Evolutionary conservation across 164 flowering plant species (phyloP).

Genomic region (Umbilicus rupestris): DNA sequence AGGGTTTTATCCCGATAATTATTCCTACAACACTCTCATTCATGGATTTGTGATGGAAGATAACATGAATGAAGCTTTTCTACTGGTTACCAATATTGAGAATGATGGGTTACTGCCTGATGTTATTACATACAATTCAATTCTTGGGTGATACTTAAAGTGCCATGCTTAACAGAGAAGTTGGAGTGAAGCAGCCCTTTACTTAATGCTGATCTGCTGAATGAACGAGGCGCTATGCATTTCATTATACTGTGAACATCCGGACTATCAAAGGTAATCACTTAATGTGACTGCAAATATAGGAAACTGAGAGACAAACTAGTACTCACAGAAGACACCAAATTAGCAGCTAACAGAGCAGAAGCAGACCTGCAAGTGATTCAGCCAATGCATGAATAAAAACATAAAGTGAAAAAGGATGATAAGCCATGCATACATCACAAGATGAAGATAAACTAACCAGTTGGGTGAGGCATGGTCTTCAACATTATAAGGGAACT

Average conservation of each 20-base stretch:
- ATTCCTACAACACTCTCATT: slow-evolving; percentile 70
- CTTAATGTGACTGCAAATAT: slow-evolving; percentile 23
- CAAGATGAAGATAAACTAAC: slow-evolving; percentile 28
- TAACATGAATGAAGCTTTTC: too few species aligned
- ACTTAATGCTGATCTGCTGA: slow-evolving; percentile 51
- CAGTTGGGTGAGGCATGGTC: slow-evolving; percentile 61
- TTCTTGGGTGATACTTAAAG: too few species aligned
- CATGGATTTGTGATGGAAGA: slow-evolving; percentile 53
- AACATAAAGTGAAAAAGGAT: background rate
- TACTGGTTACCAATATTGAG: too few species aligned
- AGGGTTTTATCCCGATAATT: slow-evolving; percentile 51
- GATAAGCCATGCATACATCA: background rate
- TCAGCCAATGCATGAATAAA: slow-evolving; percentile 18
- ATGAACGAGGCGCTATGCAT: slow-evolving; percentile 61
- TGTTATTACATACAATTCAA: too few species aligned
- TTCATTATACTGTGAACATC: slow-evolving; percentile 53
- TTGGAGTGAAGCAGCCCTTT: slow-evolving; percentile 84
- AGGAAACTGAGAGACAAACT: slow-evolving; percentile 30
- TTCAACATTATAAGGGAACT: slow-evolving; percentile 77
- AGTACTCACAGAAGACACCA: slow-evolving; percentile 49
- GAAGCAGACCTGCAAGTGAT: slow-evolving; percentile 64
- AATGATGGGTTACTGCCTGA: too few species aligned
- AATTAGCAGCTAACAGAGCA: slow-evolving; percentile 59
- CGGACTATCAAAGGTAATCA: slow-evolving; percentile 15
- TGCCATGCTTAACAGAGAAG: slow-evolving; percentile 61